Conservation (phyloP, 2,329 filamentous ascomycete species). For the Aspergillus sergii region DNA sequence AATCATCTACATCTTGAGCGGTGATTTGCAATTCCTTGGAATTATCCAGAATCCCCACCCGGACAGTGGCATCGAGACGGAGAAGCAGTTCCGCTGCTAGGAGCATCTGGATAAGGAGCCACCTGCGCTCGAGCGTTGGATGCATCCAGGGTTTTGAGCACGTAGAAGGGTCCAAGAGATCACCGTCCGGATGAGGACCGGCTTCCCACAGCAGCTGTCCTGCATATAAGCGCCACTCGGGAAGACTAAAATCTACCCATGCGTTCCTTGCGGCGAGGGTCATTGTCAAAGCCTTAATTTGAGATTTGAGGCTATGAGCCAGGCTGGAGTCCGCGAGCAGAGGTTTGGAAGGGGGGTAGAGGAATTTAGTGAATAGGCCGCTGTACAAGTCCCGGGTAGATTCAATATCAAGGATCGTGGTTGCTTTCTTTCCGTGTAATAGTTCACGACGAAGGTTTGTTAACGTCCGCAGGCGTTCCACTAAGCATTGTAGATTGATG, state of each 20-base stretch:
- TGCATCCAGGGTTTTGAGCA: slow-evolving; percentile 28
- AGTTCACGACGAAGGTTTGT: slow-evolving; percentile 38
- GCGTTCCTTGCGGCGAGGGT: slow-evolving; percentile 47
- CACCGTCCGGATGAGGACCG: slow-evolving; percentile 38
- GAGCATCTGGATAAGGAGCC: slow-evolving; percentile 57
- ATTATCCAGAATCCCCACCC: slow-evolving; percentile 43
- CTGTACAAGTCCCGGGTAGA: slow-evolving; percentile 36
- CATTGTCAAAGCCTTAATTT: slow-evolving; percentile 49
- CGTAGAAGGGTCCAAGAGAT: slow-evolving; percentile 26
- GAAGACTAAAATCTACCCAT: slow-evolving; percentile 52
- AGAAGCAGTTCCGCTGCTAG: slow-evolving; percentile 58
- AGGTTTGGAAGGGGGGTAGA: slow-evolving; percentile 39
- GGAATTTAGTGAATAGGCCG: slow-evolving; percentile 40
- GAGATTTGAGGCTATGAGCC: slow-evolving; percentile 43
- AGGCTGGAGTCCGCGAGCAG: slow-evolving; percentile 27
- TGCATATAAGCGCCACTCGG: slow-evolving; percentile 49
- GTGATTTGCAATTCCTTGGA: slow-evolving; percentile 45
- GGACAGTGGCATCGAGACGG: slow-evolving; percentile 53
- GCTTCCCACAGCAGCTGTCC: slow-evolving; percentile 50
- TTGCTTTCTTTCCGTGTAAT: slow-evolving; percentile 30
- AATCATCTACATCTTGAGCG: slow-evolving; percentile 46
- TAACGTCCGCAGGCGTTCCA: slow-evolving; percentile 38
- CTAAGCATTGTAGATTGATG: slow-evolving; percentile 34
- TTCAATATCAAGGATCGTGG: slow-evolving; percentile 41
- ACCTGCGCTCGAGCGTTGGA: slow-evolving; percentile 49